phyloP scores from a whole-genome alignment of 2,329 filamentous ascomycete genomes.

The Phaeosphaeria sp. region DNA sequence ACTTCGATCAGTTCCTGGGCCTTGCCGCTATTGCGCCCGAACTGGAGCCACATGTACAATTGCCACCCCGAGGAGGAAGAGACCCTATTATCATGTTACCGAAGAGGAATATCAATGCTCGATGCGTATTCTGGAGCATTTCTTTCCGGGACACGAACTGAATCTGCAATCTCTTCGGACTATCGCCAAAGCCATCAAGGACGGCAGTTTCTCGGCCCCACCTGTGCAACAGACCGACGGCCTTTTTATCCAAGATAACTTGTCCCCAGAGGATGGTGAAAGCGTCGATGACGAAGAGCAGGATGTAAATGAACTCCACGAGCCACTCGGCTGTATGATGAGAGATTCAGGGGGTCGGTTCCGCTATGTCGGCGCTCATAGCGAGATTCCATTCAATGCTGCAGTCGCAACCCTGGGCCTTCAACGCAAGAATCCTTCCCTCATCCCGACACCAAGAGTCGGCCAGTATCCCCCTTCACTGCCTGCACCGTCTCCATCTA shows the following conservation, averaged over 20 bases:
- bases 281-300: conserved; percentile 35
- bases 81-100: conserved; percentile 50
- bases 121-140: conserved; percentile 46
- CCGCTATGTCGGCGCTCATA: conserved; percentile 46
- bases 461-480: conserved; percentile 41
- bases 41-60: conserved; percentile 46
- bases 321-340: conserved; percentile 47
- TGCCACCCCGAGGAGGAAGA: conserved; percentile 44
- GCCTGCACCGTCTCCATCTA: conserved; percentile 25
- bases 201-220: conserved; percentile 36
- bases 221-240: conserved; percentile 30
- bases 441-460: conserved; percentile 40
- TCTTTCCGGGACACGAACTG: conserved; percentile 46
- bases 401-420: conserved; percentile 42
- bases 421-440: conserved; percentile 25
- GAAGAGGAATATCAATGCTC: conserved; percentile 49
- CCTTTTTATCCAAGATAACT: conserved; percentile 27
- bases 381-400: conserved; percentile 48
- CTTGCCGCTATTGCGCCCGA: conserved; percentile 48
- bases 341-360: conserved; percentile 44
- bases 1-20: conserved; percentile 43
- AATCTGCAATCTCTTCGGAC: conserved; percentile 43
- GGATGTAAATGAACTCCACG: conserved; percentile 44
- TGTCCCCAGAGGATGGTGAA: conserved; percentile 32
- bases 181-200: conserved; percentile 41